Base-by-base conservation (phyloP, 495 filamentous ascomycete species). In the Chlorociboria aeruginascens region DNA sequence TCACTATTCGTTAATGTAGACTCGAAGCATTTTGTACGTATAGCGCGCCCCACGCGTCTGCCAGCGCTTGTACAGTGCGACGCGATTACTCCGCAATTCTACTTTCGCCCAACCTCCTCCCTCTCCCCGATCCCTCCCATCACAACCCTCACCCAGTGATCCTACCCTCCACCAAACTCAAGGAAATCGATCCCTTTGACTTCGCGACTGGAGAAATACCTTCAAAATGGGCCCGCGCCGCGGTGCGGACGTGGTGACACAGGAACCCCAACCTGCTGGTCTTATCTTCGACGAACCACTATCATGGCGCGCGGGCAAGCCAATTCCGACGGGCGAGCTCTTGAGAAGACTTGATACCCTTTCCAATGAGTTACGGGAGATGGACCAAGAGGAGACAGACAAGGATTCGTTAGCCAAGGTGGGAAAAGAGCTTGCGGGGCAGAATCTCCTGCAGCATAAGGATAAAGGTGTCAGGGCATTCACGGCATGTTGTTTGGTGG, bases 381-480 rank as follows among this genome's bases (percentile, higher is more conserved):
- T 92, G 56, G 89, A 95, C 48, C 92, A 97, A 66, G 89, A 95
- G 53, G 82, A 85, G 37, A 74, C 82, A 40, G 81, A 95, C 41
- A 76, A 82, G 52, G 75, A 81, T n/a, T 89, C 86, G 11, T 71
- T 97, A 39, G 79, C 67, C 20, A 80, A 81, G 39, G 86, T 94
- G 48, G 88, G 93, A 40, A 92, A 89, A 63, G 88, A 96, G 59
- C 76, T 97, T 17, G 86, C 83, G 7, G 82, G 78, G 32, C 82
- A 80, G 38, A 85, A 90, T 54, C 70, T 99, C 13, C 66, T 97
- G 29, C 73, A 67, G 39, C 93, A 99, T 63, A 94, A 93, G 67
- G 93, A 99, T 61, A 82, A 78, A 48, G 92, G 92, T 10, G 89
- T 99, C 20, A 79, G 82, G 52, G 92, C 93, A 13, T 94, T 82